Evolutionary conservation across 2,329 filamentous ascomycete species (phyloP).

Genomic region (Penicillium glabrum): DNA sequence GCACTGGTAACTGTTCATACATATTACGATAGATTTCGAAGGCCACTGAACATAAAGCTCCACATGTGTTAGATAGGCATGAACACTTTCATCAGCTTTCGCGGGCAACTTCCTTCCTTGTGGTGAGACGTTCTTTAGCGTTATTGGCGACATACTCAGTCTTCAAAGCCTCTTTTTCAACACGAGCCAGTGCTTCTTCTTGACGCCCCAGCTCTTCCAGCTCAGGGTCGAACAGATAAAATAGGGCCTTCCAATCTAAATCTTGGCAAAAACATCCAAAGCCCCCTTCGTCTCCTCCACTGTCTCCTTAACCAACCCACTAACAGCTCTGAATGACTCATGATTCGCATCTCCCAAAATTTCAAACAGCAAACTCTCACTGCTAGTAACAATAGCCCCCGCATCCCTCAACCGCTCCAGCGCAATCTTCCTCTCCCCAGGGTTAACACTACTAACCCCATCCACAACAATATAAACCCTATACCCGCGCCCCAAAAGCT

Average conservation of each 20-base stretch:
- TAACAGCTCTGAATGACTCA: slow-evolving; percentile 68
- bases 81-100: too few species aligned
- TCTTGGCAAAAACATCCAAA: slow-evolving; percentile 65
- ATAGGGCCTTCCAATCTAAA: slow-evolving; percentile 32
- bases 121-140: too few species aligned
- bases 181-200: too few species aligned
- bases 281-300: slow-evolving; percentile 68
- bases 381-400: slow-evolving; percentile 78
- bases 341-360: slow-evolving; percentile 77
- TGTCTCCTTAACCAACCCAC: slow-evolving; percentile 75
- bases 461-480: slow-evolving; percentile 85
- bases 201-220: too few species aligned
- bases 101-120: too few species aligned
- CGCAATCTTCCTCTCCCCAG: slow-evolving; percentile 76
- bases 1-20: background rate
- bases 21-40: too few species aligned
- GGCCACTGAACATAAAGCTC: too few species aligned
- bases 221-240: too few species aligned
- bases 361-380: slow-evolving; percentile 89
- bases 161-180: too few species aligned
- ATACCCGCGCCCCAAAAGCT: slow-evolving; percentile 73
- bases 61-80: too few species aligned
- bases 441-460: slow-evolving; percentile 84
- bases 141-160: too few species aligned
- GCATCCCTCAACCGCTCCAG: slow-evolving; percentile 72